Evolutionary conservation across 2,329 filamentous ascomycete species (phyloP), one percentile per base, ranked within the genome.

Genomic region (Colletotrichum echinochloae): DNA sequence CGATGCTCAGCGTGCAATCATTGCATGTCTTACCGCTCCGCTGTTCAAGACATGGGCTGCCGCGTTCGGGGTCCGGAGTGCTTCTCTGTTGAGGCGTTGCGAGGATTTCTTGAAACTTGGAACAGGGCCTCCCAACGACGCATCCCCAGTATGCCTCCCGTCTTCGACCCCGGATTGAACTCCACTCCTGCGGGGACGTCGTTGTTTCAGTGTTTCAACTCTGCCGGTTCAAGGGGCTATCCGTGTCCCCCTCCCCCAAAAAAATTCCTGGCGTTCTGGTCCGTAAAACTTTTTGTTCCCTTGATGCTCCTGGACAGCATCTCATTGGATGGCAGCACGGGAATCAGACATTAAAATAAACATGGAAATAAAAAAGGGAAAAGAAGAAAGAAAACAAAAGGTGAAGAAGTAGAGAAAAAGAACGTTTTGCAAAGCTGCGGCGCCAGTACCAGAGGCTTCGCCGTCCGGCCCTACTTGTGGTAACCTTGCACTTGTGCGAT

Each of bases 131-230:
- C 49, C 18, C 44, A 48, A 4, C 12, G 26, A 35, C 12, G 20
- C 12, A 54, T 28, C 67, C 63, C 67, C 51, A 52, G 55, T n/a
- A 35, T 35, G 44, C 57, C 51, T 46, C 57, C 68, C 57, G 66
- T 55, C 49, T 67, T 67, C 49, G n/a, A 72, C 63, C 71, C 71
- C 68, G 48, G 63, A 71, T 51, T 41, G 49, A 41, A 60, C 41
- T 39, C 71, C 68, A 72, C 71, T 39, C 46, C n/a, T 55, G 48
- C 48, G 66, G 60, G 55, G 59, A 35, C 52, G 57, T 71, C 57
- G 68, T 71, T 68, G 63, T 72, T 71, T 71, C 71, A 72, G 71
- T 57, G 71, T 68, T 71, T 72, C 71, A 71, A 67, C 63, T 71
- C 46, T 56, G 56, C 66, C 39, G 56, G 39, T 57, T 60, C 51